Percentiles rank a stretch among this genome's conserved stretches.
These are phyloP conservation scores for Plenodomus lindquistii DNA, from an alignment of 2,329 filamentous ascomycete genomes.

Conservation along the genomic window DNA sequence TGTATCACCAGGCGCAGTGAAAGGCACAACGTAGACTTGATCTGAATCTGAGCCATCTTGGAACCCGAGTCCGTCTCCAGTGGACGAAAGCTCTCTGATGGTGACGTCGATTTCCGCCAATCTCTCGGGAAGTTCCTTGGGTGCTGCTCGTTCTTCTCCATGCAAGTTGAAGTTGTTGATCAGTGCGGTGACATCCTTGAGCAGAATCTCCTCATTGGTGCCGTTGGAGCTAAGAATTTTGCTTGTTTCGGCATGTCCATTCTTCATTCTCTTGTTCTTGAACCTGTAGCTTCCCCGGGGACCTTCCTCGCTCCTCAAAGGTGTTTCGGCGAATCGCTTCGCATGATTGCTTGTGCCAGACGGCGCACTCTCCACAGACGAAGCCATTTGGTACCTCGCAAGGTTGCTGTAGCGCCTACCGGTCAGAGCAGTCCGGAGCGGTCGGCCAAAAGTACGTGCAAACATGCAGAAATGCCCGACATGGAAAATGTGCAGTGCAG, in stretches of 20 bases:
- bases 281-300: conserved; percentile 42
- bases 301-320: conserved; percentile 38
- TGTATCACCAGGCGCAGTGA: conserved; percentile 81
- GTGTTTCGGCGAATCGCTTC: conserved; percentile 40
- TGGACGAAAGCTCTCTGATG: conserved; percentile 83
- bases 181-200: conserved; percentile 51
- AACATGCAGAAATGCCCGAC: conserved; percentile 22
- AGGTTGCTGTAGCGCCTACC: conserved; percentile 16
- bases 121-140: conserved; percentile 60
- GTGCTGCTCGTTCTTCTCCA: conserved; percentile 18
- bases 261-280: conserved; percentile 56
- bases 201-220: conserved; percentile 54
- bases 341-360: conserved; percentile 39
- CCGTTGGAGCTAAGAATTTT: conserved; percentile 48
- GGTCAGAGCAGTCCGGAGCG: conserved; percentile 29
- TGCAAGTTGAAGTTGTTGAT: conserved; percentile 42
- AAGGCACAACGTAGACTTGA: conserved; percentile 84
- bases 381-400: conserved; percentile 37
- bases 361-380: conserved; percentile 34
- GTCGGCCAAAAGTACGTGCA: conserved; percentile 23
- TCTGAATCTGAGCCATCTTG: conserved; percentile 63
- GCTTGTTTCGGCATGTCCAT: conserved; percentile 41
- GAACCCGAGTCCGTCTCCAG: conserved; percentile 84
- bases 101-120: conserved; percentile 80
- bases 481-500: conserved; percentile 21